Percentiles rank a stretch among this genome's conserved stretches.
Conservation (phyloP, 2,329 filamentous ascomycete species). For the Grosmannia serpens region DNA sequence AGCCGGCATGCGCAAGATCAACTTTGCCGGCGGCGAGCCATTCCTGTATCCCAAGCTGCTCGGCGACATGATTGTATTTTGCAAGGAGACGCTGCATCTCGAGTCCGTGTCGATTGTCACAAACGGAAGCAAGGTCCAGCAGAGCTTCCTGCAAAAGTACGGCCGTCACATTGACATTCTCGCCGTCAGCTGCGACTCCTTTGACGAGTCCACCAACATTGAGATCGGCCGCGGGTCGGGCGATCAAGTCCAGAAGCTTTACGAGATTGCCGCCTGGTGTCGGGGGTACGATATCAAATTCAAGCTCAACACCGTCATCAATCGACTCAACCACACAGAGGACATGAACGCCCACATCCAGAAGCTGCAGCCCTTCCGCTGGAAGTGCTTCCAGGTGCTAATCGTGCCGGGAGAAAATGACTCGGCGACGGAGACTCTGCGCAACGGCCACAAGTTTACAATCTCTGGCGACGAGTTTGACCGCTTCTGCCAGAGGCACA, state of each 20-base stretch:
- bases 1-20: conserved; percentile 1
- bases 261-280: background rate
- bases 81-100: background rate
- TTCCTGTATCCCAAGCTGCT: background rate
- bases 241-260: background rate
- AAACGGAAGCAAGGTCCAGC: background rate
- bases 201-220: background rate
- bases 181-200: conserved; percentile 1
- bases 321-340: background rate
- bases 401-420: background rate
- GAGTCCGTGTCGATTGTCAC: background rate
- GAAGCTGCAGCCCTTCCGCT: background rate
- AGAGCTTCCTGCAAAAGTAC: background rate
- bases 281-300: background rate
- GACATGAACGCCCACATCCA: background rate
- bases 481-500: background rate
- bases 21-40: background rate
- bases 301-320: conserved; percentile 1
- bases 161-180: background rate
- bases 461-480: background rate
- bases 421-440: background rate
- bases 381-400: conserved; percentile 1
- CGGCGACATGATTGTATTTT: background rate
- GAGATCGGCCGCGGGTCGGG: background rate
- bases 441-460: background rate